These are phyloP conservation scores for Leptographium lundbergii DNA, from an alignment of 2,329 filamentous ascomycete species.

Conservation along the genomic window DNA sequence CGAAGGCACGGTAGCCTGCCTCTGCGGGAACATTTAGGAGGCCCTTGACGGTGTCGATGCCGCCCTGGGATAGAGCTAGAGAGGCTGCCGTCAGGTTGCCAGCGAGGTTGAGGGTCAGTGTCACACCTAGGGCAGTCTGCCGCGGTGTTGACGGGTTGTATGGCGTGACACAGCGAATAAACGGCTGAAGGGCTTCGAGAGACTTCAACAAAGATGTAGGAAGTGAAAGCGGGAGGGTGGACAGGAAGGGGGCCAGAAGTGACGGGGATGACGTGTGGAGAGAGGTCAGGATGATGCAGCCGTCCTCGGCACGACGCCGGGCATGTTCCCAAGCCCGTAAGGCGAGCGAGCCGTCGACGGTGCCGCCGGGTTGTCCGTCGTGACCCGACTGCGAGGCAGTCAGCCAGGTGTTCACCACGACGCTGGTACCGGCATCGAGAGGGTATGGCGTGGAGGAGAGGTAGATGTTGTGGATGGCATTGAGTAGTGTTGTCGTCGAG, in stretches of 20 bases:
- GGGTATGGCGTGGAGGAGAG: constrained; percentile 69
- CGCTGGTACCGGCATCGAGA: constrained; percentile 78
- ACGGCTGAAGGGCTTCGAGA: constrained; percentile 71
- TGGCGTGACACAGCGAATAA: constrained; percentile 76
- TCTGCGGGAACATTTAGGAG: constrained; percentile 70
- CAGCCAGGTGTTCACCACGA: constrained; percentile 93
- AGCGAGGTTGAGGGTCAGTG: constrained; percentile 67
- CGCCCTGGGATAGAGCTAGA: constrained; percentile 70
- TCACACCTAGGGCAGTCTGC: constrained; percentile 68
- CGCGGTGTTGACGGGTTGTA: constrained; percentile 75
- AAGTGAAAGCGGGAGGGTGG: constrained; percentile 65
- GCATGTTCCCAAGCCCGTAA: constrained; percentile 92
- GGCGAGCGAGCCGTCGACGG: constrained; percentile 67
- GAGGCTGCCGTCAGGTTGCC: constrained; percentile 67
- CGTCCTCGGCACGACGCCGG: constrained; percentile 84
- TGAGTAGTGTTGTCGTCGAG: constrained; percentile 85
- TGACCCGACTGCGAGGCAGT: constrained; percentile 60
- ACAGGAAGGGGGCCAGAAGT: constrained; percentile 67
- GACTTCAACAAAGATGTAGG: constrained; percentile 66
- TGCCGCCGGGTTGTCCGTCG: constrained; percentile 59
- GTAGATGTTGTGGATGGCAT: constrained; percentile 83
- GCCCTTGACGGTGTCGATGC: constrained; percentile 72
- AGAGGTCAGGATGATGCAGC: constrained; percentile 79
- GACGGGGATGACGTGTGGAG: constrained; percentile 83
- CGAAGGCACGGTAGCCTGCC: constrained; percentile 79